phyloP scores from a whole-genome alignment of 768 basidiomycete species.

The Collybiopsis confluens region DNA sequence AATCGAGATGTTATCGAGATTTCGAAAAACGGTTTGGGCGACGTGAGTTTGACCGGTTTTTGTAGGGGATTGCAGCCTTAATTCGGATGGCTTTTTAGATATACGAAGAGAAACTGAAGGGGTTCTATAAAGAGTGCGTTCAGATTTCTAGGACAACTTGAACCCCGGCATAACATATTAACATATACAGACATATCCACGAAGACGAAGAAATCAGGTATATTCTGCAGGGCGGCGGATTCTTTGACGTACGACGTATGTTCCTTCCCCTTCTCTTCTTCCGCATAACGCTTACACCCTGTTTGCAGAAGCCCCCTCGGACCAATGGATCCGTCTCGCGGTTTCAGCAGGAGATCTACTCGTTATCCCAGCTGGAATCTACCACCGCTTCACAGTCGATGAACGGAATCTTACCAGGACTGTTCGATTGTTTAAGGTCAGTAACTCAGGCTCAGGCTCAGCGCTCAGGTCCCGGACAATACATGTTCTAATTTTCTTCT shows the following conservation, averaged over 20 bases:
- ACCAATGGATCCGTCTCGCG: slow-evolving; percentile 80
- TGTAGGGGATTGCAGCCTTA: too few relatives aligned
- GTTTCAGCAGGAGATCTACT: slow-evolving; percentile 78
- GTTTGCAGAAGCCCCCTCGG: slow-evolving; percentile 59
- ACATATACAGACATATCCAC: slow-evolving; percentile 74
- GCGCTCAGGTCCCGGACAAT: not conserved
- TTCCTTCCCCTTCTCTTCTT: not conserved
- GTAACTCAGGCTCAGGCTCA: slow-evolving; percentile 5
- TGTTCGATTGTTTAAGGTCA: slow-evolving; percentile 80
- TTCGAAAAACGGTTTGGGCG: slow-evolving; percentile 75
- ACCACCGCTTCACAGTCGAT: slow-evolving; percentile 93
- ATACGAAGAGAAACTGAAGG: slow-evolving; percentile 80
- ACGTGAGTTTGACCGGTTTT: too few relatives aligned
- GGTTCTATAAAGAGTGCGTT: slow-evolving; percentile 80
- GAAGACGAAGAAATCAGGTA: slow-evolving; percentile 96
- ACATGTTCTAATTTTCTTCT: not conserved
- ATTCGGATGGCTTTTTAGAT: slow-evolving; percentile 19
- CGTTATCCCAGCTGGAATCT: slow-evolving; percentile 86
- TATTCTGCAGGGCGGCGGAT: slow-evolving; percentile 81
- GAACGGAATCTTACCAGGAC: slow-evolving; percentile 68
- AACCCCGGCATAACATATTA: too few relatives aligned
- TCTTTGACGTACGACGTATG: slow-evolving; percentile 87
- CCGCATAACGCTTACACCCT: not conserved
- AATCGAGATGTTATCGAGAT: slow-evolving; percentile 80
- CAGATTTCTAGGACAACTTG: not conserved